Percentiles rank a stretch among this genome's conserved stretches.
Conservation (phyloP, 1,139 yeast species). For the Candida dubliniensis region DNA sequence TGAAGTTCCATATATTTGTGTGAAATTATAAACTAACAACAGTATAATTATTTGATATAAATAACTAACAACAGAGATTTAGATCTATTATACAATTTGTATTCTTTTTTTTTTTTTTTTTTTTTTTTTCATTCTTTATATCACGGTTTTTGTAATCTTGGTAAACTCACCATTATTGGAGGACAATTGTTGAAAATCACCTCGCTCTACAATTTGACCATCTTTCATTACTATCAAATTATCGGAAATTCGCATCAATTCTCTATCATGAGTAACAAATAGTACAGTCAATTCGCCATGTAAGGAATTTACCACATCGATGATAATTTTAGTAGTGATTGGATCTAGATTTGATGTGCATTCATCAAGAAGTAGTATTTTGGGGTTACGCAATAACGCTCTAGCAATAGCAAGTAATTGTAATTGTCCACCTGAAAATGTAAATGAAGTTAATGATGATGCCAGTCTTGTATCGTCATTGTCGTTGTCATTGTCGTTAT, state of each 20-base stretch:
- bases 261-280: conserved; percentile 60
- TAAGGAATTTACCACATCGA: conserved; percentile 41
- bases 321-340: conserved; percentile 43
- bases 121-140: background rate
- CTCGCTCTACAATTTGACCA: conserved; percentile 44
- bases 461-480: no score
- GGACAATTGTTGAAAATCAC: conserved; percentile 17
- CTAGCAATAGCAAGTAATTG: conserved; percentile 78
- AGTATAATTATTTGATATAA: background rate
- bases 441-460: no score
- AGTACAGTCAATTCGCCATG: conserved; percentile 39
- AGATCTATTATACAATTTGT: background rate
- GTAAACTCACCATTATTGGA: conserved; percentile 19
- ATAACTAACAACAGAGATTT: background rate
- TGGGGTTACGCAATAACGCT: conserved; percentile 64
- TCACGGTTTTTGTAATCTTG: conserved; percentile 11
- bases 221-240: conserved; percentile 40
- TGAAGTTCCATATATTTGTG: conserved; percentile 83
- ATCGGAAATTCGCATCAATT: conserved; percentile 53
- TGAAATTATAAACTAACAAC: conserved; percentile 30
- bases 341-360: conserved; percentile 79
- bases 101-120: background rate
- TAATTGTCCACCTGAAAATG: conserved; percentile 75
- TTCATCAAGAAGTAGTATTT: conserved; percentile 69
- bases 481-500: no score